phyloP scores from a whole-genome alignment of 1,284 basidiomycete genomes.

The Sanguinoderma infundibulare region DNA sequence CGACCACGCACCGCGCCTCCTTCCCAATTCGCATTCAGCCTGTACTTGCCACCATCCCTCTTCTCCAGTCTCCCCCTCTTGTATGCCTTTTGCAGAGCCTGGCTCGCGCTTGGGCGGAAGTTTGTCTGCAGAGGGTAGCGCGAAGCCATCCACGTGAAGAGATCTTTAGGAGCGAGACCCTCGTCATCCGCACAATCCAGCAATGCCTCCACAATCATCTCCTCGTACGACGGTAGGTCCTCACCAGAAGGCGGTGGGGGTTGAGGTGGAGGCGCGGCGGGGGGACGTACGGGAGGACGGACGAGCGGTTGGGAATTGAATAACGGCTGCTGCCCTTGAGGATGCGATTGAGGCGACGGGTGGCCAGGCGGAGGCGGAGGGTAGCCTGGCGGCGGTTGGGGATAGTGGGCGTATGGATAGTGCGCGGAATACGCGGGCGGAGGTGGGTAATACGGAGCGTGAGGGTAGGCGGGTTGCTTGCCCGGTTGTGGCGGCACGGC shows the following conservation, averaged over 20 bases:
- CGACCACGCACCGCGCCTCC: conserved; percentile 70
- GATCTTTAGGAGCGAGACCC: conserved; percentile 76
- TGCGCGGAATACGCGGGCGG: conserved; percentile 30
- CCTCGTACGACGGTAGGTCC: conserved; percentile 82
- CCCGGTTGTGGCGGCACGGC: conserved; percentile 22
- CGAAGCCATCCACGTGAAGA: conserved; percentile 80
- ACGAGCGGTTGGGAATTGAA: conserved; percentile 19
- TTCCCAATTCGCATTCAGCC: conserved; percentile 74
- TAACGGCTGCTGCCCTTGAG: conserved; percentile 10
- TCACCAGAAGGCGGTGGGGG: conserved; percentile 45
- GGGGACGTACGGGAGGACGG: conserved; percentile 29
- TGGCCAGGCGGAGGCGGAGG: conserved; percentile 21
- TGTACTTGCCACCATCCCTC: conserved; percentile 68
- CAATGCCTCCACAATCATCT: conserved; percentile 84
- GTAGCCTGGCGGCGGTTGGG: conserved; percentile 42
- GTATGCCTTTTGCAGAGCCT: conserved; percentile 82
- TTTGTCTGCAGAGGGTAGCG: conserved; percentile 84
- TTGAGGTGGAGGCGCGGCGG: conserved; percentile 26
- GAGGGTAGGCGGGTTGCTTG: conserved; percentile 59
- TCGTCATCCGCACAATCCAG: conserved; percentile 64
- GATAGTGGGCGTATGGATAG: conserved; percentile 38
- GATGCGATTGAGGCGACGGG: conserved; percentile 14
- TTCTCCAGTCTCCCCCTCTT: conserved; percentile 79
- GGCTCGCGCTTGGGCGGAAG: conserved; percentile 82
- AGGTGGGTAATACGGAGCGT: conserved; percentile 56